Evolutionary conservation across 139 green algal genomes (phyloP).

Genomic region (Chlorella sp.): DNA sequence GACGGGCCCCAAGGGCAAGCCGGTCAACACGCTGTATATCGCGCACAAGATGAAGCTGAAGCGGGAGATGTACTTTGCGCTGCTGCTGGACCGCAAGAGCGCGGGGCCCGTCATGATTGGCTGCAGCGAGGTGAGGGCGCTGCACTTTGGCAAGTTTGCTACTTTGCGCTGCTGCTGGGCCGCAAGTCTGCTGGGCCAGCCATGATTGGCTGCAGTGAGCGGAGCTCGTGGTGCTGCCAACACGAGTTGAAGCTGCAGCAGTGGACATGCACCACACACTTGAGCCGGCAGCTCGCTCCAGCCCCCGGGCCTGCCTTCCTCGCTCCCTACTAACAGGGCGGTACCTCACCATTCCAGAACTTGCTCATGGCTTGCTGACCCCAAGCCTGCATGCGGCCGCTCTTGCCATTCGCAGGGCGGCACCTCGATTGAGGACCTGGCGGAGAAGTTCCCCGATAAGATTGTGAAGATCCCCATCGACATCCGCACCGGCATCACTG

Average conservation of each 20-base stretch:
- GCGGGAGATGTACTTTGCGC: constrained; percentile 99
- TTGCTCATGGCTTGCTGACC: no score
- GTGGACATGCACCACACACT: no score
- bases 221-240: no score
- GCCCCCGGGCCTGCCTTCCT: no score
- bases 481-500: constrained; percentile 86
- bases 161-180: constrained; percentile 97
- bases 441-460: constrained; percentile 97
- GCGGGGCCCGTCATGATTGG: constrained; percentile 88
- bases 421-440: constrained; percentile 98
- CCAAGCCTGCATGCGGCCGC: no score
- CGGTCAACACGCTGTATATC: constrained; percentile 96
- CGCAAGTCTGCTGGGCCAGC: constrained; percentile 76
- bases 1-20: constrained; percentile 87
- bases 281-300: no score
- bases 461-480: constrained; percentile 98
- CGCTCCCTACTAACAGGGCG: no score
- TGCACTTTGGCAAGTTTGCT: not conserved
- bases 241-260: no score
- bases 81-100: constrained; percentile 92
- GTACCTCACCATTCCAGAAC: no score
- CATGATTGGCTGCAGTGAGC: constrained; percentile 86
- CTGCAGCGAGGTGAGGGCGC: constrained; percentile 60
- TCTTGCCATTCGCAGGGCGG: no score
- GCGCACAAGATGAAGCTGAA: constrained; percentile 93